phyloP scores from a whole-genome alignment of 495 filamentous ascomycete genomes.

The Penicillium goetzii region DNA sequence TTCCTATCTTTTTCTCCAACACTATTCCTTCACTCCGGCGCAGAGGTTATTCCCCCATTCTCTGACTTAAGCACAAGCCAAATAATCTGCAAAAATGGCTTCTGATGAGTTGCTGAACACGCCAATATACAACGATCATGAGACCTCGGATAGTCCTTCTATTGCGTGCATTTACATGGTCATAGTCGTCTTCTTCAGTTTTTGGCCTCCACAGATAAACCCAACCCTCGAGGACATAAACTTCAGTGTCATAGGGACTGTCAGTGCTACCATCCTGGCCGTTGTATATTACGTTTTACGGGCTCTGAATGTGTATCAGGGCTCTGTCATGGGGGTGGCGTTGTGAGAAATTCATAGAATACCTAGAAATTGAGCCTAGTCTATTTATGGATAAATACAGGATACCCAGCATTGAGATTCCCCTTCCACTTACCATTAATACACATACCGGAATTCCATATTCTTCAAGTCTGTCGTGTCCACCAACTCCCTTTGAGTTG shows the following conservation, averaged over 20 bases:
- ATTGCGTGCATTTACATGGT: conserved; percentile 36
- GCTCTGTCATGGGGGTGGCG: conserved; percentile 28
- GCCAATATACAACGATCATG: background rate
- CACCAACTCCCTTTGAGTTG: background rate
- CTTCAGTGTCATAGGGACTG: conserved; percentile 48
- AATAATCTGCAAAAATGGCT: background rate
- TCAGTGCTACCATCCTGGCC: conserved; percentile 37
- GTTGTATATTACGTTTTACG: conserved; percentile 39
- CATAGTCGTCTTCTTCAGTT: conserved; percentile 47
- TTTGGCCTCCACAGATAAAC: conserved; percentile 45
- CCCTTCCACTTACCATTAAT: background rate
- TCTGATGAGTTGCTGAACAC: background rate
- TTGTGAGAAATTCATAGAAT: background rate
- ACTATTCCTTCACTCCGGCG: background rate
- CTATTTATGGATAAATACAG: background rate
- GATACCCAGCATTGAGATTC: background rate
- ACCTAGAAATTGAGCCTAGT: background rate
- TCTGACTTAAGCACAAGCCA: background rate
- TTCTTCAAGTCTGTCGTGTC: conserved; percentile 27
- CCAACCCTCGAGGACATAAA: conserved; percentile 50
- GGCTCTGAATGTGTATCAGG: conserved; percentile 32
- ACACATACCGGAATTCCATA: conserved; percentile 21
- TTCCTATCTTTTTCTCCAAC: background rate
- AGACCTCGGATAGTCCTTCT: background rate
- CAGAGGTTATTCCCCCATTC: background rate